These are phyloP conservation scores for Astragalus membranaceus DNA, from an alignment of 306 rosid genomes.

Conservation along the genomic window DNA sequence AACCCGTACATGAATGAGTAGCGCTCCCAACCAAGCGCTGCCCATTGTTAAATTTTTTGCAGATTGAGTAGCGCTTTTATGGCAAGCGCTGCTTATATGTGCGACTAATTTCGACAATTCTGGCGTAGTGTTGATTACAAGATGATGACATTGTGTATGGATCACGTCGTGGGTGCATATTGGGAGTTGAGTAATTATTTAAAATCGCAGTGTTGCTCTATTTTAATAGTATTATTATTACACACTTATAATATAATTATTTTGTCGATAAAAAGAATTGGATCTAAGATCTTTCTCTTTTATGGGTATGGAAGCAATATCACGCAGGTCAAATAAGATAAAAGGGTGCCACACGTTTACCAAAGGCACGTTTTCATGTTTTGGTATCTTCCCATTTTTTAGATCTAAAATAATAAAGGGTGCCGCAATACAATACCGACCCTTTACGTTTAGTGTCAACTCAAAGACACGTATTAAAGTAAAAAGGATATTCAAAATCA, in stretches of 20 bases:
- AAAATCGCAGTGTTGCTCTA: too few relatives aligned
- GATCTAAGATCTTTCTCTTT: conserved; percentile 13
- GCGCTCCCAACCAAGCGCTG: too few relatives aligned
- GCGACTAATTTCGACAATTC: too few relatives aligned
- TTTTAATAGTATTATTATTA: too few relatives aligned
- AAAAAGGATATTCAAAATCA: conserved; percentile 1
- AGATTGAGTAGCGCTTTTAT: too few relatives aligned
- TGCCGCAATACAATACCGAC: not conserved
- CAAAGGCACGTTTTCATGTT: conserved; percentile 13
- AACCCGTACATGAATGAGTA: too few relatives aligned
- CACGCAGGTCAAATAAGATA: not conserved
- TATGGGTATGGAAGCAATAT: conserved; percentile 14
- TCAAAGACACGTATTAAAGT: not conserved
- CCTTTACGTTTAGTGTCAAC: conserved; percentile 19
- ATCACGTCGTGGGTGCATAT: not conserved
- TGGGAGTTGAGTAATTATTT: too few relatives aligned
- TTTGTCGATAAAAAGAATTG: not conserved
- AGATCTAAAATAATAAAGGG: not conserved
- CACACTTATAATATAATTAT: too few relatives aligned
- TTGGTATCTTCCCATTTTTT: not conserved
- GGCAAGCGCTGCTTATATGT: too few relatives aligned
- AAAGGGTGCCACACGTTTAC: not conserved
- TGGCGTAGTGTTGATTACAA: too few relatives aligned
- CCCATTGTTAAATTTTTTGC: too few relatives aligned
- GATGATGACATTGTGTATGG: not conserved